A percentile compares a stretch with the other conserved stretches of the same genome.
phyloP scores from a whole-genome alignment of 352 stramenopile species.

The Phytophthora foliorum region DNA sequence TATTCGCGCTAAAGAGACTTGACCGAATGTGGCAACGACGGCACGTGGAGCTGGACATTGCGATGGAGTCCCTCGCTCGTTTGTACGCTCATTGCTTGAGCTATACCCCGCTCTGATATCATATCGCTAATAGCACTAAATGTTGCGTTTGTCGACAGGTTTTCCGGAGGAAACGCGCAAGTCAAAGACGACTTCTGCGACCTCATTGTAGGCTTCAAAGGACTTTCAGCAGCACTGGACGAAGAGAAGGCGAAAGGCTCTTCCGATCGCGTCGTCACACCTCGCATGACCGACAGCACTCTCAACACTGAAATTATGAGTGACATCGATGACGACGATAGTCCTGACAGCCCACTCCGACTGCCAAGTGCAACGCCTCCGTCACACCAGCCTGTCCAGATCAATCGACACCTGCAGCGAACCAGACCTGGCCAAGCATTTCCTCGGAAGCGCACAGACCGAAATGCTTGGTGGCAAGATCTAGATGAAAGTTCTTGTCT shows the following conservation, averaged over 20 bases:
- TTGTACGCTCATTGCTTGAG: conserved; percentile 16
- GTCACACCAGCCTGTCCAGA: conserved; percentile 33
- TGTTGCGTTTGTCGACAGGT: conserved; percentile 5
- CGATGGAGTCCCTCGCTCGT: conserved; percentile 35
- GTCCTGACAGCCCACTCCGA: conserved; percentile 10
- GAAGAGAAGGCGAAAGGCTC: conserved; percentile 17
- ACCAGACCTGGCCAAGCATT: conserved; percentile 34
- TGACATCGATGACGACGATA: conserved; percentile 24
- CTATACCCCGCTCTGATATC: background rate
- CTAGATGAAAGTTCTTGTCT: conserved; percentile 33
- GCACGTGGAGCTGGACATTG: conserved; percentile 38
- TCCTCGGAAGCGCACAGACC: conserved; percentile 44
- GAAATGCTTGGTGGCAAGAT: conserved; percentile 48
- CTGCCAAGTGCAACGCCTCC: conserved; percentile 36
- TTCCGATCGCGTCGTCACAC: conserved; percentile 24
- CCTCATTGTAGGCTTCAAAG: conserved; percentile 63
- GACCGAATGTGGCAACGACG: conserved; percentile 58
- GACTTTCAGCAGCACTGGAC: conserved; percentile 21
- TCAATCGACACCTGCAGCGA: conserved; percentile 41
- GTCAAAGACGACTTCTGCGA: conserved; percentile 73
- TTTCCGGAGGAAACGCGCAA: conserved; percentile 15
- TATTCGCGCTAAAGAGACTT: conserved; percentile 70
- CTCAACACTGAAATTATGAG: background rate
- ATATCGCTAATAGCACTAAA: background rate
- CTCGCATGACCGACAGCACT: conserved; percentile 1